Evolutionary conservation across 2,329 filamentous ascomycete genomes (phyloP), one percentile per base, ranked within the genome.

Genomic region (Curvularia lunata): DNA sequence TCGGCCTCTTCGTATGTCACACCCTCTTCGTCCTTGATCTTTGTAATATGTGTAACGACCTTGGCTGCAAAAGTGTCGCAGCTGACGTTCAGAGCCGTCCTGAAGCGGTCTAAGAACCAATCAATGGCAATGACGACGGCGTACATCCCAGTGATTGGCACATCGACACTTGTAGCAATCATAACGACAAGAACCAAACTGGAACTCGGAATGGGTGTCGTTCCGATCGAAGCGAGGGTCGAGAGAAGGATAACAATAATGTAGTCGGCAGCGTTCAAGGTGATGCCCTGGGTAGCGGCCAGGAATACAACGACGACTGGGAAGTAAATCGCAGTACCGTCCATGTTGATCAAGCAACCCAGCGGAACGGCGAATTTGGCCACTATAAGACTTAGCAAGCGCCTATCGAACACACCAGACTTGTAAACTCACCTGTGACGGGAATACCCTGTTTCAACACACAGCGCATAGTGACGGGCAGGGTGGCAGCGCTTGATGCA

Each of bases 71-170:
- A 84, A 1, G 83, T 59, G 66, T 85, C 83, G n/a, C 81, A 80
- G 34, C 76, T 80, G 42, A 85, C 82, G 58, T 85, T 85, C 52
- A 80, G 66, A 3, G 79, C 78, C 0, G 83, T 85, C 13, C 83
- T 76, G 77, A 85, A 85, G 27, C 83, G 80, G 69, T 85, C 83
- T n/a, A 84, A 74, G 68, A 85, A 80, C 83, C 82, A 85, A 61
- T 84, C 82, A 43, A 84, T 84, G 23, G 82, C 82, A 2, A 84
- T 78, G 13, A 84, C 80, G 40, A 84, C 81, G 21, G 79, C 82
- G 61, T 81, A 84, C 81, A 83, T 83, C 18, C 75, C 78, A 0
- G 80, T 83, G 32, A 83, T 68, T 1, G 77, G 75, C 1, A 84
- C 76, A 13, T 78, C 75, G 51, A 84, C 75, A 7, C 75, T 75